Evolutionary conservation across 225 moss, liverwort and hornwort species (phyloP), one percentile per base, ranked within the genome.

Genomic region (Physcomitrellopsis africana): DNA sequence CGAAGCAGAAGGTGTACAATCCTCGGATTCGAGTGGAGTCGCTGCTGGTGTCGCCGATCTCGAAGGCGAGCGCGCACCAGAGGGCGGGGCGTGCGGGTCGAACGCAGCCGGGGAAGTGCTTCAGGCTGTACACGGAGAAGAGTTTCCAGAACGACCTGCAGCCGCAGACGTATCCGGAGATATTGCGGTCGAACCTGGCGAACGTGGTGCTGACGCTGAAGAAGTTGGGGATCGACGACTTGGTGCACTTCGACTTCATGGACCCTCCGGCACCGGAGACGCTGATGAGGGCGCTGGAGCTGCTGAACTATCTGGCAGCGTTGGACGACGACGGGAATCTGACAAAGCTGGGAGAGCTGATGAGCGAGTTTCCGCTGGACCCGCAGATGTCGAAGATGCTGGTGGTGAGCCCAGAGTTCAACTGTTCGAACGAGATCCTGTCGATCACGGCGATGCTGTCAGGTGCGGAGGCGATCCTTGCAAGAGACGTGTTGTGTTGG

Each of bases 371-470:
- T 80, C 86, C 86, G 27, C 67, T 89, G 59, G 89, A 89, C 80
- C 89, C 89, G 16, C 89, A 89, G 80, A 84, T 89, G 89, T 80
- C 89, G 23, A 89, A 89, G 80, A 89, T 86, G 89, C 75, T 89
- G 82, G 82, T 89, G 69, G 89, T 89, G 27, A 89, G 89, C 65
- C 89, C 89, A 9, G 86, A 87, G 44, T 89, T 89, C 60, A 86
- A 87, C 67, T 86, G 82, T 72, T 96, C 96, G 48, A 96, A 93
- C 66, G 93, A 96, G 77, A 93, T 96, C 47, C 85, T 96, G 51
- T 96, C 93, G 16, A 89, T 96, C 68, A 93, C 92, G 67, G 93
- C 93, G 13, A 93, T 96, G 96, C 81, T 96, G 57, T 96, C 96
- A 90, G 96, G 85, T 86, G 74, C 73, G 53, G 32, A 7, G 32